Evolutionary conservation across 202 grass and related monocot genomes (phyloP), one percentile per base, ranked within the genome.

Genomic region (Setaria viridis): DNA sequence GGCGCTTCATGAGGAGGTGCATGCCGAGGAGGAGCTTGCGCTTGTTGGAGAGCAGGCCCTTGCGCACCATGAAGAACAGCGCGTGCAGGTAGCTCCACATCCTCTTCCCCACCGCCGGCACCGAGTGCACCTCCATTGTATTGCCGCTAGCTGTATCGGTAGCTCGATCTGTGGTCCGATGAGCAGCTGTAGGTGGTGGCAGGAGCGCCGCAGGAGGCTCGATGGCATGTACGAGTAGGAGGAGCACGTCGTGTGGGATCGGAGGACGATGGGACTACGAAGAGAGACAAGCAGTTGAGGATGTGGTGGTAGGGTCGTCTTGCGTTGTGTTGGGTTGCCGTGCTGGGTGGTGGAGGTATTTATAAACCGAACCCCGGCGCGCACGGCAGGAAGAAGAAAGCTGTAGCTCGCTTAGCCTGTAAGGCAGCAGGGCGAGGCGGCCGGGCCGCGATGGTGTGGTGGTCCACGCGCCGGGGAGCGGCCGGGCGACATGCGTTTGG

Each of bases 31-130:
- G 35, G 10, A 96, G 77, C 92, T 78, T 95, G 15, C 93, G 87
- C 87, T 96, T 99, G 62, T 95, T 95, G 62, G 94, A 91, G 41
- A 91, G 51, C 25, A 96, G 39, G 32, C 96, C 94, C 54, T 96
- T 99, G 76, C 97, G 74, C 90, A 81, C 66, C 93, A 94, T 96
- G 86, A 96, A 93, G 76, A 92, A 94, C 49, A 89, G 84, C 0
- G 92, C 87, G 25, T 94, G 92, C 1, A 96, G 84, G 87, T 90
- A 99, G 7, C 83, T 85, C 90, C 88, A 94, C 77, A 96, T 67
- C 87, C 85, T 82, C 85, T 88, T 94, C 42, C 82, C 88, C 65
- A 76, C 83, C 49, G 45, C 74, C 41, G 84, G 49, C 13, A 82
- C 63, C 13, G 87, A 54, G 63, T 91, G 82, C 62, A 85, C 65